Base-by-base conservation (phyloP, 345 rosid genomes). In the Eucalyptus marginata region DNA sequence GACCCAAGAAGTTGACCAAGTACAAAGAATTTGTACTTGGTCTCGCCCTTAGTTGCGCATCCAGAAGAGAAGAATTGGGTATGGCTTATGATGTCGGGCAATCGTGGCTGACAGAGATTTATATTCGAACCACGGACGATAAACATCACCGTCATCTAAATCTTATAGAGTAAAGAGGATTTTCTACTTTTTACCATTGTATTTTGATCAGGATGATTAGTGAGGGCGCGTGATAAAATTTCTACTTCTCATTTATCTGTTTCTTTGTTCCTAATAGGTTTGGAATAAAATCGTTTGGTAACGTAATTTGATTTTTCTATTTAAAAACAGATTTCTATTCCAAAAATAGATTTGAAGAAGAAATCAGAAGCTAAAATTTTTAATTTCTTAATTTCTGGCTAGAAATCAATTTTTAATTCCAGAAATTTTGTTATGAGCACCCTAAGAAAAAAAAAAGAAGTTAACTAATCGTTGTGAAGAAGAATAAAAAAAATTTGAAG, bases 111-210 rank as follows among this genome's bases (percentile, higher is more conserved):
- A 27, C 15, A 1, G 0, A 56, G 62, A 56, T 9, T 56, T 56
- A 56, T 56, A 56, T 9, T 56, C 62, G 1, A 56, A 56, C 62
- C 62, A 24, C 12, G 66, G 36, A 64, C 5, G 1, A 64, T n/a
- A 0, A 7, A 13, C 71, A 14, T 7, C 7, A 14, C 18, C 3
- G 0, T 64, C 18, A 7, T 15, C 17, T n/a, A 64, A 64, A 15
- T n/a, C 58, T 62, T 62, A 62, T 29, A n/a, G 14, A 24, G 29
- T 31, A 27, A 62, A 62, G 8, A n/a, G 71, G 18, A 64, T 64
- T n/a, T n/a, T 16, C 36, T 13, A 29, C 17, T 13, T 64, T 64
- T 64, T 29, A 29, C 13, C 31, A 0, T 14, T n/a, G 8, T 3
- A 64, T 64, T 64, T 64, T 14, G 36, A 29, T 14, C 9, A 31